Evolutionary conservation across 2,329 filamentous ascomycete species (phyloP).

Genomic region (Akanthomyces dipterigenus): DNA sequence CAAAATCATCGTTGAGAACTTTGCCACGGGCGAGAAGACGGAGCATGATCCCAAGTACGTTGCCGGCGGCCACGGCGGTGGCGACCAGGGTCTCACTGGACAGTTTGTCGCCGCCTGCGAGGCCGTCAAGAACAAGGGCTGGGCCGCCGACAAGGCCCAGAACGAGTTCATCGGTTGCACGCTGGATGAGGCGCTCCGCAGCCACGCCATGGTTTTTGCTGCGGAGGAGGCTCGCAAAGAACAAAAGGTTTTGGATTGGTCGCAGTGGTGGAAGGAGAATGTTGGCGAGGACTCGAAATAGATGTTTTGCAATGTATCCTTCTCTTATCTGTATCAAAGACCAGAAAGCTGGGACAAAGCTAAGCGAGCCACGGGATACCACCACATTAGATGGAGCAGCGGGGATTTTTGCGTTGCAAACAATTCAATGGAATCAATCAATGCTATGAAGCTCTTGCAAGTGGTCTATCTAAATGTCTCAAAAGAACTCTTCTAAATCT

Average conservation of each 20-base stretch:
- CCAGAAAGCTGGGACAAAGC: background rate
- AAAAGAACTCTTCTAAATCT: background rate
- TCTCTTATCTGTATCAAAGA: background rate
- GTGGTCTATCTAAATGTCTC: background rate
- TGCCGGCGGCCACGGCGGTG: conserved; percentile 34
- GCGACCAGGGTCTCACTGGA: conserved; percentile 55
- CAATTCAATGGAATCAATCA: background rate
- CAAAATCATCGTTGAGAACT: conserved; percentile 66
- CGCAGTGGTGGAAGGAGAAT: conserved; percentile 60
- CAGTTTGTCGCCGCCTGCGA: conserved; percentile 81
- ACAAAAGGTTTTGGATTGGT: conserved; percentile 67
- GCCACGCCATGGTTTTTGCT: conserved; percentile 89
- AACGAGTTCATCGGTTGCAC: conserved; percentile 70
- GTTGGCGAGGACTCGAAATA: conserved; percentile 20
- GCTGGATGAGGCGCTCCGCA: conserved; percentile 78
- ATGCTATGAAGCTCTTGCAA: background rate
- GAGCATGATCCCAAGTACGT: conserved; percentile 26
- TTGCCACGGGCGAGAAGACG: conserved; percentile 28
- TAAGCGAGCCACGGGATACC: background rate
- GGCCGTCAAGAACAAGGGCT: conserved; percentile 64
- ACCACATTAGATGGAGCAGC: background rate
- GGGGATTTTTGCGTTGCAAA: background rate
- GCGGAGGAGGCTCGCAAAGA: conserved; percentile 76
- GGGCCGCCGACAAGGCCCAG: conserved; percentile 66
- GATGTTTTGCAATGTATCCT: background rate